These are phyloP conservation scores for Dactylellina drechsleri DNA, from an alignment of 2,329 filamentous ascomycete genomes.

Conservation along the genomic window DNA sequence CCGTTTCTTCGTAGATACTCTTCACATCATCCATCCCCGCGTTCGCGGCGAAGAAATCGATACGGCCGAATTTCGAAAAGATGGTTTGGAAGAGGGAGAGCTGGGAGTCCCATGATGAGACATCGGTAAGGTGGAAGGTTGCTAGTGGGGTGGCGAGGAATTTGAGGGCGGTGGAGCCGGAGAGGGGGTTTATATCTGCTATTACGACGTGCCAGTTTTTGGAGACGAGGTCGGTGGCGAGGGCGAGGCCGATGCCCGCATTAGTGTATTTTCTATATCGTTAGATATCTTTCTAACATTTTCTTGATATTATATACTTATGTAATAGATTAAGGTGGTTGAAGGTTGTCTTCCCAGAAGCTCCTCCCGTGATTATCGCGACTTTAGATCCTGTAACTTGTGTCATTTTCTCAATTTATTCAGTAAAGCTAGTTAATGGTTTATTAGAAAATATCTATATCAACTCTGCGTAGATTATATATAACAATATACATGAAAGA, in stretches of 20 bases:
- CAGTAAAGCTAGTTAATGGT: too few relatives aligned
- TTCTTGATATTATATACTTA: background rate
- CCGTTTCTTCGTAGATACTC: slow-evolving; percentile 59
- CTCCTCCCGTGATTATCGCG: slow-evolving; percentile 64
- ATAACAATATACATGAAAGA: background rate
- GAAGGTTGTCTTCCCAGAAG: slow-evolving; percentile 59
- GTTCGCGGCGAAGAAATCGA: slow-evolving; percentile 64
- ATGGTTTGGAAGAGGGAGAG: slow-evolving; percentile 62
- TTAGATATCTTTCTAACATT: background rate
- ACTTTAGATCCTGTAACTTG: slow-evolving; percentile 58
- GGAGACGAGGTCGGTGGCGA: slow-evolving; percentile 62
- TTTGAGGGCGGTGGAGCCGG: slow-evolving; percentile 26
- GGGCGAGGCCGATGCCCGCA: slow-evolving; percentile 62
- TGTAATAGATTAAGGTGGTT: background rate
- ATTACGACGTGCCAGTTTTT: slow-evolving; percentile 63
- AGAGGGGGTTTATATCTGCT: slow-evolving; percentile 62
- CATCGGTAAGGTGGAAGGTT: slow-evolving; percentile 59
- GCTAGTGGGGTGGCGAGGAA: slow-evolving; percentile 36
- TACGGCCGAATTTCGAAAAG: slow-evolving; percentile 62
- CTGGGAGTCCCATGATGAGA: slow-evolving; percentile 62
- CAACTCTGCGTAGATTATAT: too few relatives aligned
- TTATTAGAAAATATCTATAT: too few relatives aligned
- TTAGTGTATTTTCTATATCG: background rate
- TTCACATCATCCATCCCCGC: slow-evolving; percentile 63
- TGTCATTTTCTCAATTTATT: background rate